Conservation (phyloP, 257 asterid species). For the Jasminum sambac region DNA sequence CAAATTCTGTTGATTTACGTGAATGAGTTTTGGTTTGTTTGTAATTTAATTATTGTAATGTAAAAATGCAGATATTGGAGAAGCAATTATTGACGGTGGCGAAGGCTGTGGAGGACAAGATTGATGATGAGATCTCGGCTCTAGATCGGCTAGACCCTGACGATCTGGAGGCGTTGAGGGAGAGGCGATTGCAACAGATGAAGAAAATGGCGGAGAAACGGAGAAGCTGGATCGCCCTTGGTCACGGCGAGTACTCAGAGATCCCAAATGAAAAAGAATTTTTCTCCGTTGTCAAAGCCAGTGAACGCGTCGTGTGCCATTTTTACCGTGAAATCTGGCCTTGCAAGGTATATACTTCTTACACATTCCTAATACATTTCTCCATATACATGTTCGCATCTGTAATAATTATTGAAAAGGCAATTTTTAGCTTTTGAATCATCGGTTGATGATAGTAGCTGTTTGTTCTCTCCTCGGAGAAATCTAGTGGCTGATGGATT, state of each 20-base stretch:
- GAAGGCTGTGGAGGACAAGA: conserved; percentile 93
- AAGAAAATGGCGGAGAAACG: conserved; percentile 97
- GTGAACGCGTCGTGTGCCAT: conserved; percentile 97
- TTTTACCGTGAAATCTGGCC: conserved; percentile 99
- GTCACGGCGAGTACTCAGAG: conserved; percentile 96
- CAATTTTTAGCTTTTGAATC: background rate
- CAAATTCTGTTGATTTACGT: background rate
- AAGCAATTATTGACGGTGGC: conserved; percentile 88
- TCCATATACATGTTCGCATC: background rate
- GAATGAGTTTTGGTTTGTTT: background rate
- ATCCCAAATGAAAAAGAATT: conserved; percentile 88
- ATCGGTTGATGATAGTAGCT: background rate
- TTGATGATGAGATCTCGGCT: conserved; percentile 87
- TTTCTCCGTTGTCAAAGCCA: conserved; percentile 84
- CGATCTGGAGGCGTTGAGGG: conserved; percentile 82
- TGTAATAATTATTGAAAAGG: conserved; percentile 13
- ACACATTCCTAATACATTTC: background rate
- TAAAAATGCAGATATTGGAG: conserved; percentile 63
- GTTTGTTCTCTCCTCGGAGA: conserved; percentile 1
- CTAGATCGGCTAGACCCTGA: conserved; percentile 79
- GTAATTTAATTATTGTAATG: background rate
- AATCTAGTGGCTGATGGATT: background rate
- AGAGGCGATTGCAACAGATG: conserved; percentile 94
- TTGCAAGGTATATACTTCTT: conserved; percentile 92
- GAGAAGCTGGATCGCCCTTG: conserved; percentile 85